Conservation (phyloP, 1,284 basidiomycete genomes). For the Microbotryum intermedium region DNA sequence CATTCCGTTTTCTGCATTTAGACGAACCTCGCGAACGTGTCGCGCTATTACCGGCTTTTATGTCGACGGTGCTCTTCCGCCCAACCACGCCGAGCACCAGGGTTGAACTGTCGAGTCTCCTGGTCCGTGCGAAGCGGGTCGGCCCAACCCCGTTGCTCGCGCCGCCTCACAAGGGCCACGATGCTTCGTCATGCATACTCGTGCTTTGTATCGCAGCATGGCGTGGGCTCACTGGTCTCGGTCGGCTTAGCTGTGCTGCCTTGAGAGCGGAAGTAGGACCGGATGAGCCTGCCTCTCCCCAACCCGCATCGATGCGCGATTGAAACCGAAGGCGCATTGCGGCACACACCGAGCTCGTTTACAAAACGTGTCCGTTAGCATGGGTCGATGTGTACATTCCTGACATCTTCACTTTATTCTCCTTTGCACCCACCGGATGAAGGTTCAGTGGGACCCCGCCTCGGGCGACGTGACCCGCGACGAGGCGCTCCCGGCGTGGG, state of each 20-base stretch:
- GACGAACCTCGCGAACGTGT: background rate
- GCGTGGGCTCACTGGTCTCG: too few species aligned
- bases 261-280: background rate
- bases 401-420: background rate
- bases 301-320: background rate
- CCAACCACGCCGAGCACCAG: background rate
- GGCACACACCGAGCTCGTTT: too few species aligned
- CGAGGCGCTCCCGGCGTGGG: slow-evolving; percentile 68
- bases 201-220: too few species aligned
- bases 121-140: background rate
- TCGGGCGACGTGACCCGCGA: slow-evolving; percentile 74
- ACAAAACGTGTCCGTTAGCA: too few species aligned
- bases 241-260: too few species aligned
- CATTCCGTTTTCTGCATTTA: background rate
- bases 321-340: background rate
- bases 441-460: slow-evolving; percentile 71
- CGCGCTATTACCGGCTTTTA: background rate
- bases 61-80: background rate
- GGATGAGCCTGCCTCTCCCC: background rate
- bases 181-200: background rate
- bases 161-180: background rate
- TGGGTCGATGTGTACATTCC: background rate
- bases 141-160: background rate
- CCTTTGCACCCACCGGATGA: background rate
- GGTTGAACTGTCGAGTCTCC: too few species aligned